Percentiles rank a stretch among this genome's conserved stretches.
Conservation (phyloP, 371 early-diverging fungal species). For the Mucor circinelloides region DNA sequence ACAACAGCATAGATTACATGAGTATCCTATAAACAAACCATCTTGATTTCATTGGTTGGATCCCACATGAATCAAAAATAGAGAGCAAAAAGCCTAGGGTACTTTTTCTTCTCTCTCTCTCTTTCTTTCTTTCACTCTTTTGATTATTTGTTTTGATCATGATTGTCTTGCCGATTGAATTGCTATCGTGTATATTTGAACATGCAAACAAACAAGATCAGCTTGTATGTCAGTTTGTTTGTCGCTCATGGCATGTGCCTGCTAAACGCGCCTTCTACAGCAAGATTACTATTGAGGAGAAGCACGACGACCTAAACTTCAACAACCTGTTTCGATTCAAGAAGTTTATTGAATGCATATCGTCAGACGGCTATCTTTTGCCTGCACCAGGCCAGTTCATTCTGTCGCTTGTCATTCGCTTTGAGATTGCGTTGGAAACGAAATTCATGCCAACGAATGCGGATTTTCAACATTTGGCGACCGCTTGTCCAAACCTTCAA, state of each 20-base stretch:
- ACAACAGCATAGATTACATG: background rate
- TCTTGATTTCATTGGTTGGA: background rate
- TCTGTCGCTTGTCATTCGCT: conserved; percentile 1
- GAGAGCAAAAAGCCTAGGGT: background rate
- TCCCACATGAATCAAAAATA: background rate
- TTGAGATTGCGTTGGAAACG: conserved; percentile 3
- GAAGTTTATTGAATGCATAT: conserved; percentile 1
- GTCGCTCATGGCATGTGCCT: conserved; percentile 9
- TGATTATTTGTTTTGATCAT: background rate
- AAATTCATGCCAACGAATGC: conserved; percentile 13
- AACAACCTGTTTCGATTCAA: background rate
- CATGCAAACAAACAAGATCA: conserved; percentile 7
- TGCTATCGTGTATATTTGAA: background rate
- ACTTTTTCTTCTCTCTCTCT: background rate
- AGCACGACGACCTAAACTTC: background rate
- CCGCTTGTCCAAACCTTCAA: conserved; percentile 11
- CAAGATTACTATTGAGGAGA: background rate
- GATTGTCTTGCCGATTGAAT: conserved; percentile 2
- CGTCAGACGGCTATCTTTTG: background rate
- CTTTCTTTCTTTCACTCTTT: conserved; percentile 1
- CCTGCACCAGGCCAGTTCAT: conserved; percentile 9
- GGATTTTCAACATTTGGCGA: conserved; percentile 13
- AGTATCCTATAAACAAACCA: background rate
- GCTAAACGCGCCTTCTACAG: conserved; percentile 13
- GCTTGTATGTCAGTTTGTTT: conserved; percentile 6